phyloP scores from a whole-genome alignment of 2,329 filamentous ascomycete genomes.

The Cordyceps farinosa region DNA sequence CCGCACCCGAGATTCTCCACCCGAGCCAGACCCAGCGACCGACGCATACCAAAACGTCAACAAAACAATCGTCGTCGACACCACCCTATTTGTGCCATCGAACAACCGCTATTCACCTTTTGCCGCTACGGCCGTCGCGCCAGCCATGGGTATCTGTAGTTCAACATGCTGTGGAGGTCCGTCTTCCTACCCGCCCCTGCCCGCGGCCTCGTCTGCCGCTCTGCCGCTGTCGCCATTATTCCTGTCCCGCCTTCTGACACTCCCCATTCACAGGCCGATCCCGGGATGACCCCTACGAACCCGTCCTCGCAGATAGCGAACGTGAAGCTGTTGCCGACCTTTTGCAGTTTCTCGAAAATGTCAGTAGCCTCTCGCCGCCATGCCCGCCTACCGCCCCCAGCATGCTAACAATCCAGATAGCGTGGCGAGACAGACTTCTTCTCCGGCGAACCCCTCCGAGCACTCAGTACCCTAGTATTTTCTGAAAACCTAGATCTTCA shows the following conservation, averaged over 20 bases:
- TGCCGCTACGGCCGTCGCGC: slow-evolving; percentile 21
- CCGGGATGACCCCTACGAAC: slow-evolving; percentile 79
- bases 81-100: slow-evolving; percentile 12
- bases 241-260: slow-evolving; percentile 14
- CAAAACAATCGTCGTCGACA: slow-evolving; percentile 11
- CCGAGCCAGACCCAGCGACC: slow-evolving; percentile 1
- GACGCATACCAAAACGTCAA: slow-evolving; percentile 15
- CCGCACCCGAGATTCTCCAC: slow-evolving; percentile 14
- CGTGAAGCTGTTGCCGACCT: slow-evolving; percentile 95
- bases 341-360: slow-evolving; percentile 93
- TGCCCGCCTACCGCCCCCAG: slow-evolving; percentile 3
- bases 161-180: slow-evolving; percentile 55
- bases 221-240: background rate
- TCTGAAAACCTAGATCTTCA: slow-evolving; percentile 98
- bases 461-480: slow-evolving; percentile 92
- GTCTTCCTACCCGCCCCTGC: slow-evolving; percentile 10
- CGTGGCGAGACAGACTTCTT: slow-evolving; percentile 98
- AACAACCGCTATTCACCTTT: background rate
- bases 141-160: slow-evolving; percentile 59
- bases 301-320: slow-evolving; percentile 90
- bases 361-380: slow-evolving; percentile 42
- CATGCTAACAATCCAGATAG: slow-evolving; percentile 46
- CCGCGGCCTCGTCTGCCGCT: background rate
- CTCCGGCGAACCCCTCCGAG: slow-evolving; percentile 87
- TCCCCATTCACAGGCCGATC: slow-evolving; percentile 56